These are phyloP conservation scores for Firmiana major DNA, from an alignment of 345 rosid species.

Conservation along the genomic window DNA sequence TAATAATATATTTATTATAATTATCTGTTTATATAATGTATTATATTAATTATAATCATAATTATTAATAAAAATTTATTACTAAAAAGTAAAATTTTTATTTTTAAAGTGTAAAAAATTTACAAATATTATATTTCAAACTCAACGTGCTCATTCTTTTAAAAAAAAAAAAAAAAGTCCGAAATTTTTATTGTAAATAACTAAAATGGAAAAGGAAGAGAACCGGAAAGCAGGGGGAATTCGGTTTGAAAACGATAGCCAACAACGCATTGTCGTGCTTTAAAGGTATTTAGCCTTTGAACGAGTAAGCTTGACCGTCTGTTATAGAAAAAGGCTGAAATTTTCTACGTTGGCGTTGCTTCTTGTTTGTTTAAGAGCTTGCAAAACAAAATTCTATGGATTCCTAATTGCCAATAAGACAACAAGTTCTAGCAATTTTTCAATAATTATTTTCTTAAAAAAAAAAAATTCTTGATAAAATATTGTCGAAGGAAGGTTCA, in stretches of 20 bases:
- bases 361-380: neutral
- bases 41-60: too few relatives aligned
- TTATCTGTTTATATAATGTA: too few relatives aligned
- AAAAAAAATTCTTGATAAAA: too few relatives aligned
- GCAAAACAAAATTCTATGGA: neutral
- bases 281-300: neutral
- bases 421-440: neutral
- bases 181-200: too few relatives aligned
- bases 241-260: neutral
- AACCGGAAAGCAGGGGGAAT: neutral
- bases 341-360: neutral
- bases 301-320: neutral
- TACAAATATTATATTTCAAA: too few relatives aligned
- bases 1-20: too few relatives aligned
- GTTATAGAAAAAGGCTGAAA: neutral
- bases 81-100: too few relatives aligned
- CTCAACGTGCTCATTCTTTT: too few relatives aligned
- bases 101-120: too few relatives aligned
- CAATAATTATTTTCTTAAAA: neutral
- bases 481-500: too few relatives aligned
- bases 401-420: neutral
- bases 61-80: too few relatives aligned
- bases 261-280: neutral
- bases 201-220: neutral
- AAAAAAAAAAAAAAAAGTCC: too few relatives aligned